These are phyloP conservation scores for Climacium dendroides DNA, from an alignment of 225 moss, liverwort and hornwort genomes.

Conservation along the genomic window DNA sequence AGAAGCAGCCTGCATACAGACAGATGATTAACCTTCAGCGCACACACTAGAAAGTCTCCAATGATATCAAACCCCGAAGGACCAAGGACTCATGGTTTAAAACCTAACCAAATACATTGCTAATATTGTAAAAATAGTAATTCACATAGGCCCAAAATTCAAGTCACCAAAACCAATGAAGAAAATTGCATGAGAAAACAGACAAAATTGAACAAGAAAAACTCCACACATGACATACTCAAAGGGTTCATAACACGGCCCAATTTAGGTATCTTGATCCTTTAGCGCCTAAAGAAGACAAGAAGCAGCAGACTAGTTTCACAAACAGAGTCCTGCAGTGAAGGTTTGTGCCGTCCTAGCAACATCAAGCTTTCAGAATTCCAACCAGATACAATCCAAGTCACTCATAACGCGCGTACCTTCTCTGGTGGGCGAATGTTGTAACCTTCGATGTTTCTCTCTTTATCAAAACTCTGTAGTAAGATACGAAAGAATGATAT, in stretches of 20 bases:
- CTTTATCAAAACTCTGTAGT: conserved; percentile 92
- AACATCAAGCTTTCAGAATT: background rate
- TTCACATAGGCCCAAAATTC: background rate
- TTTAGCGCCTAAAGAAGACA: background rate
- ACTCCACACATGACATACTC: background rate
- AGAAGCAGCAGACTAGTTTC: background rate
- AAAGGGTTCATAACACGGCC: background rate
- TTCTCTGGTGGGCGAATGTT: conserved; percentile 65
- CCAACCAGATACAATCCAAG: background rate
- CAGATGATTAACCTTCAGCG: background rate
- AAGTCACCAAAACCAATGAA: background rate
- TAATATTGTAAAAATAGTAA: background rate
- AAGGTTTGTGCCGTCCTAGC: background rate
- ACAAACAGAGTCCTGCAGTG: background rate
- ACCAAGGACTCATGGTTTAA: background rate
- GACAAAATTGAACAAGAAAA: background rate
- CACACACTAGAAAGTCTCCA: background rate
- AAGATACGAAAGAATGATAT: background rate
- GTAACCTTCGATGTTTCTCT: conserved; percentile 78
- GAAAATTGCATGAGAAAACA: background rate
- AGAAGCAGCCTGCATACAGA: conserved; percentile 46
- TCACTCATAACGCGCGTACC: conserved; percentile 13
- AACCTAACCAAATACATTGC: background rate
- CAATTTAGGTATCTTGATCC: background rate
- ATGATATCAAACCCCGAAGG: background rate